Evolutionary conservation across 768 basidiomycete species (phyloP), one percentile per base, ranked within the genome.

Genomic region (Lentinula edodes): DNA sequence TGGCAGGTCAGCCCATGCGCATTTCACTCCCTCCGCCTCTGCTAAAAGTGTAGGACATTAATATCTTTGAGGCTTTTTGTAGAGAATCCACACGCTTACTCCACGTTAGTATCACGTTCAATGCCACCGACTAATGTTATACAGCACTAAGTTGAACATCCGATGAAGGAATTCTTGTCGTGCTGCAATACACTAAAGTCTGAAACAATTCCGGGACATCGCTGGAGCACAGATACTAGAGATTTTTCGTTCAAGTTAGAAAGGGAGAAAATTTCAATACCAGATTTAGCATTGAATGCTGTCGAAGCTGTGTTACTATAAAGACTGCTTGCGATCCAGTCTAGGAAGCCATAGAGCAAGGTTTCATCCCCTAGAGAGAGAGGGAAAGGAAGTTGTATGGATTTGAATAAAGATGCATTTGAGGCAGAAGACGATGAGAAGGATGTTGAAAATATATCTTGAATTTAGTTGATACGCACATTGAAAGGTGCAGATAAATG

Each of bases 351-450:
- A 13, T 72, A 72, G 45, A 72, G 75, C 16, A 62, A 64, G 6
- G 73, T 72, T 34, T 74, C 72, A 45, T 77, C 62, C 6, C 69
- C 52, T 53, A 84, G 73, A 32, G 72, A 32, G 72, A 69, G 15
- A 83, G 62, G 16, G 67, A 52, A 0, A 80, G 78, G 65, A 74
- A 82, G 46, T 80, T 75, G 72, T 78, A 81, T 13, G 80, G 81
- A 67, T 71, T 28, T 28, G 28, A 83, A 13, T 81, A 80, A 34
- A 75, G 74, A 51, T 70, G 80, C 1, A 82, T 83, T 80, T 83
- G 52, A 12, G 16, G 16, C 23, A 43, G 36, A 35, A 32, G 35
- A 32, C 28, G 28, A 20, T 16, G 43, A 28, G 12, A 43, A 53
- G 36, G 38, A 18, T 32, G 35, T 52, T 23, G 12, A 6, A 32